phyloP scores from a whole-genome alignment of 2,329 filamentous ascomycete species.

The Penicillium sp. region DNA sequence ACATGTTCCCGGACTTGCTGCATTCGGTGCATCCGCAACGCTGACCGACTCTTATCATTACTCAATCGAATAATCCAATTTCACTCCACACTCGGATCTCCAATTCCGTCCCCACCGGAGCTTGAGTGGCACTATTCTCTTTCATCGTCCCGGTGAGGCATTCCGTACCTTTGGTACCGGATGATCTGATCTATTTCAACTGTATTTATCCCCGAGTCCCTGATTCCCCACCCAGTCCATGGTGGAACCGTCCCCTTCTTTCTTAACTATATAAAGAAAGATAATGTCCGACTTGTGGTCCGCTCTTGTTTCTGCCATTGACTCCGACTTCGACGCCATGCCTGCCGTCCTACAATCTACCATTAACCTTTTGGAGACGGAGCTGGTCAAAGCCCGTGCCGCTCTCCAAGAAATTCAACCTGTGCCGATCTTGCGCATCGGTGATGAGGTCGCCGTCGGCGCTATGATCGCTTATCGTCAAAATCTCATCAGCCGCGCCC shows the following conservation, averaged over 20 bases:
- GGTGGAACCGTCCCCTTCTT: neutral
- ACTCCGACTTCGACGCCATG: slow-evolving; percentile 40
- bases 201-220: neutral
- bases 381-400: slow-evolving; percentile 42
- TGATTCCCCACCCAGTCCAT: slow-evolving; percentile 3
- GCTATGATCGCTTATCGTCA: slow-evolving; percentile 42
- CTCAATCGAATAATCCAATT: slow-evolving; percentile 19
- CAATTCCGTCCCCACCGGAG: slow-evolving; percentile 15
- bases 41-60: slow-evolving; percentile 21
- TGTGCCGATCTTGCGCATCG: slow-evolving; percentile 26
- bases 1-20: slow-evolving; percentile 13
- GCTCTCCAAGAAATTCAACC: slow-evolving; percentile 44
- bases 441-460: slow-evolving; percentile 39
- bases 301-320: slow-evolving; percentile 37
- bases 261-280: slow-evolving; percentile 14
- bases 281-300: slow-evolving; percentile 41
- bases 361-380: slow-evolving; percentile 42
- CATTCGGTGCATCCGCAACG: slow-evolving; percentile 10
- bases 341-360: slow-evolving; percentile 43
- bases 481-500: slow-evolving; percentile 37
- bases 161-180: neutral
- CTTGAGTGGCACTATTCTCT: slow-evolving; percentile 5
- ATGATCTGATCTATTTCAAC: slow-evolving; percentile 5
- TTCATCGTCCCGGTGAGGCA: slow-evolving; percentile 1
- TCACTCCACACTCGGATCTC: slow-evolving; percentile 13